phyloP scores from a whole-genome alignment of 2,329 filamentous ascomycete genomes.

The Colletotrichum echinochloae region DNA sequence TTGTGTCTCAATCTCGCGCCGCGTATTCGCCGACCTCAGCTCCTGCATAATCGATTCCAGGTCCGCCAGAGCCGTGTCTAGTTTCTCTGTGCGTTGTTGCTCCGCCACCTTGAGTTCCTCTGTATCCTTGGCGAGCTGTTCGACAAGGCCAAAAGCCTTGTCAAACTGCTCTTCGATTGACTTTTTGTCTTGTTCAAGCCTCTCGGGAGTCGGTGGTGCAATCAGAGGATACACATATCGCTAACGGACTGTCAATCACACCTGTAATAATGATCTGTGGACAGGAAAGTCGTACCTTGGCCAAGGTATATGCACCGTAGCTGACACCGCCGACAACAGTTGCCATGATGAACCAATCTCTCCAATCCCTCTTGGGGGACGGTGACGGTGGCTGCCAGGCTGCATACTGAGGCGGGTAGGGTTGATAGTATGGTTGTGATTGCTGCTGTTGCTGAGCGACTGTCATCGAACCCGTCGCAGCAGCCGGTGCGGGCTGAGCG shows the following conservation, averaged over 20 bases:
- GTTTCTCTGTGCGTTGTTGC: conserved; percentile 81
- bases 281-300: conserved; percentile 72
- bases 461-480: conserved; percentile 54
- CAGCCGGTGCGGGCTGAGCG: conserved; percentile 61
- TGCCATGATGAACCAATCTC: conserved; percentile 99
- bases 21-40: conserved; percentile 82
- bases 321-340: conserved; percentile 91
- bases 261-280: background rate
- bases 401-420: conserved; percentile 62
- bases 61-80: conserved; percentile 85
- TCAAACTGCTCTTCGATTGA: conserved; percentile 94
- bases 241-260: conserved; percentile 56
- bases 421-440: conserved; percentile 57
- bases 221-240: conserved; percentile 93
- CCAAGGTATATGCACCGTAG: conserved; percentile 88
- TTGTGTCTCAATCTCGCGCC: conserved; percentile 88
- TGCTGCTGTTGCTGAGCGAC: conserved; percentile 59
- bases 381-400: conserved; percentile 70
- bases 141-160: conserved; percentile 88
- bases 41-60: conserved; percentile 86
- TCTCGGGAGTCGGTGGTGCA: conserved; percentile 91
- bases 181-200: conserved; percentile 93
- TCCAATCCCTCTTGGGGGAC: conserved; percentile 88
- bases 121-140: conserved; percentile 92
- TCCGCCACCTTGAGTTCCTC: conserved; percentile 88